These are phyloP conservation scores for Allantophomopsis lycopodina DNA, from an alignment of 2,329 filamentous ascomycete genomes.

Conservation along the genomic window DNA sequence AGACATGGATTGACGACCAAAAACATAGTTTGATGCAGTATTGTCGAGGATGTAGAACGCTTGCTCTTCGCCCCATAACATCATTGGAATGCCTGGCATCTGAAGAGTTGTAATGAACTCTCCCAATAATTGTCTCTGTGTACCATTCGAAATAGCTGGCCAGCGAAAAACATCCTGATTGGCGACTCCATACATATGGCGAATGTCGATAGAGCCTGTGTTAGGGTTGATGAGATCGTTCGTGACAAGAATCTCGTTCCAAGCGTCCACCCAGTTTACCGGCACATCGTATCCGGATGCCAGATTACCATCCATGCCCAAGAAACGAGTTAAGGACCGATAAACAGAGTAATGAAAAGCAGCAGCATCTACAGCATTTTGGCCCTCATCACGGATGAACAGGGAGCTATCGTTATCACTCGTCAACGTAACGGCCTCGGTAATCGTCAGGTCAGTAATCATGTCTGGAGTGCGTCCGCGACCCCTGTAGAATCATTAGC, in stretches of 20 bases:
- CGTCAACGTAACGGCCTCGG: conserved; percentile 1
- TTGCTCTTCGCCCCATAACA: conserved; percentile 55
- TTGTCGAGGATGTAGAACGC: conserved; percentile 50
- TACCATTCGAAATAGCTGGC: conserved; percentile 42
- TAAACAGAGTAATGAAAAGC: conserved; percentile 53
- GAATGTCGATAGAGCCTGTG: conserved; percentile 45
- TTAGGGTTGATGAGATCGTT: conserved; percentile 47
- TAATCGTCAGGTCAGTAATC: conserved; percentile 12
- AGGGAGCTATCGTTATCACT: conserved; percentile 2
- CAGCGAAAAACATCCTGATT: conserved; percentile 54
- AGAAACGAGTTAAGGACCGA: conserved; percentile 45
- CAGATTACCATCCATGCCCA: conserved; percentile 35
- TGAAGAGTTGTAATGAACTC: conserved; percentile 45
- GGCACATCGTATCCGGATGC: conserved; percentile 25
- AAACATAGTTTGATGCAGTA: conserved; percentile 50
- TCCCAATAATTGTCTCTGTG: conserved; percentile 40
- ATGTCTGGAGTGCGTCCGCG: conserved; percentile 38
- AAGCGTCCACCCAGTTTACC: conserved; percentile 34
- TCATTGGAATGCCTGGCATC: conserved; percentile 44
- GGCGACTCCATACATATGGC: conserved; percentile 49
- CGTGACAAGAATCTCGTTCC: conserved; percentile 39
- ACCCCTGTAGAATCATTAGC: conserved; percentile 23
- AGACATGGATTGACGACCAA: conserved; percentile 48
- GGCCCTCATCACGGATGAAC: conserved; percentile 30
- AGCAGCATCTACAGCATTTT: conserved; percentile 40